phyloP scores from a whole-genome alignment of 805 yeast genomes.

The Saccharomyces cerevisiae region DNA sequence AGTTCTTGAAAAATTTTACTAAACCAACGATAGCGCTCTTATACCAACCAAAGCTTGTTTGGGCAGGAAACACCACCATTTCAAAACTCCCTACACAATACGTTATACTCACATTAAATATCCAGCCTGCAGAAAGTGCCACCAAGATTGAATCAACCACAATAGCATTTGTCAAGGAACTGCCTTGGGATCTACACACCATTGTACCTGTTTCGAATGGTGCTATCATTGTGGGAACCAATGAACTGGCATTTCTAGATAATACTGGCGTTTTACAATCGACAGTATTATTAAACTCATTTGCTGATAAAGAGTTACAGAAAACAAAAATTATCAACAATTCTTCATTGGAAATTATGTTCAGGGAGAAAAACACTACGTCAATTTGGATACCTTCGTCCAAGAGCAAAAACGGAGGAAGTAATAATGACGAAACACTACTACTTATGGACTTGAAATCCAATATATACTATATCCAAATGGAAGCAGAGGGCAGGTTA shows the following conservation, averaged over 20 bases:
- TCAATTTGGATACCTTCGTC: conserved; percentile 11
- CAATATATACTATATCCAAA: conserved; percentile 20
- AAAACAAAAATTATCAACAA: conserved; percentile 40
- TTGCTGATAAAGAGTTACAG: conserved; percentile 39
- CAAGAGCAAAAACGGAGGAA: conserved; percentile 1
- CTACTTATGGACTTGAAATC: conserved; percentile 23
- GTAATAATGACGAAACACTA: conserved; percentile 13
- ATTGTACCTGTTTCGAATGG: conserved; percentile 63
- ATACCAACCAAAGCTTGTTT: conserved; percentile 49
- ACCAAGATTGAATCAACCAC: conserved; percentile 43
- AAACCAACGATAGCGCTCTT: conserved; percentile 77
- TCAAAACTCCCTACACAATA: conserved; percentile 18
- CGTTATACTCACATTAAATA: conserved; percentile 43
- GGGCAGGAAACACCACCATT: conserved; percentile 55
- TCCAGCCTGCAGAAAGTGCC: conserved; percentile 33
- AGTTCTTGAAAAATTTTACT: conserved; percentile 63
- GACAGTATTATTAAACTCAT: conserved; percentile 21
- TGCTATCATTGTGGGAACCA: conserved; percentile 59
- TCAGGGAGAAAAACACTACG: conserved; percentile 12
- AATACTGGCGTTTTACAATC: conserved; percentile 42
- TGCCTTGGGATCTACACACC: conserved; percentile 68
- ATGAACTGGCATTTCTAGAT: conserved; percentile 71
- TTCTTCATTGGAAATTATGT: conserved; percentile 25
- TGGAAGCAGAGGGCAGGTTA: conserved; percentile 27
- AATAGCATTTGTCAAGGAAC: conserved; percentile 51